These are phyloP conservation scores for Pseudopithomyces maydicus DNA, from an alignment of 2,329 filamentous ascomycete species.

Conservation along the genomic window DNA sequence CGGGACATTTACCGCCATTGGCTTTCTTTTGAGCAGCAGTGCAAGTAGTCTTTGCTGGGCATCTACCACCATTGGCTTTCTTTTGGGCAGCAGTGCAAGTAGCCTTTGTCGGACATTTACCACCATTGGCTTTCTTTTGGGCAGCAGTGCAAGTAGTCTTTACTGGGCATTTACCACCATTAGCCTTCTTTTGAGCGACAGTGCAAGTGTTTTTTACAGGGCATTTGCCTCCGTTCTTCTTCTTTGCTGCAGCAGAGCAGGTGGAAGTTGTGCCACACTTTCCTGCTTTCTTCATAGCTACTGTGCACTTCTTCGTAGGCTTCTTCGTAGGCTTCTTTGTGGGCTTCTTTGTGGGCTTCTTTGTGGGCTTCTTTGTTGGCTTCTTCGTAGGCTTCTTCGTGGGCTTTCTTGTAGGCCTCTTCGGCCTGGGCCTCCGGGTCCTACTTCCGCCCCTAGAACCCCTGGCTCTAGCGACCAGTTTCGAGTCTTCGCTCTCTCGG, in stretches of 20 bases:
- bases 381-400: conserved; percentile 2
- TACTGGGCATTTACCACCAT: background rate
- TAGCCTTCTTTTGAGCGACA: background rate
- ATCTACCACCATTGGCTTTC: background rate
- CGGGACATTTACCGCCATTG: conserved; percentile 1
- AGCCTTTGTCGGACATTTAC: background rate
- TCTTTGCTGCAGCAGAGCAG: background rate
- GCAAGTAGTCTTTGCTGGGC: background rate
- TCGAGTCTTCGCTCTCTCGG: background rate
- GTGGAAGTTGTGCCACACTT: conserved; percentile 4
- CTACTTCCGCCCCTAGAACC: conserved; percentile 1
- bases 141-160: background rate
- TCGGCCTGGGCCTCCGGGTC: conserved; percentile 1
- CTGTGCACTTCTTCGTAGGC: conserved; percentile 1
- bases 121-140: background rate
- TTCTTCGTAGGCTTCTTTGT: too few relatives aligned
- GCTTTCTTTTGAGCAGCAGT: conserved; percentile 3
- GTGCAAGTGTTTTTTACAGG: background rate
- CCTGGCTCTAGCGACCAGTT: conserved; percentile 4
- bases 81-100: background rate
- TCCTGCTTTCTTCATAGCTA: conserved; percentile 6
- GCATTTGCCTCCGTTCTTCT: conserved; percentile 1
- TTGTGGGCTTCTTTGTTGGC: conserved; percentile 1
- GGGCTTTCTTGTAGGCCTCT: background rate
- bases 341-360: background rate